A percentile compares a stretch with the other conserved stretches of the same genome.
Evolutionary conservation across 441 rosid genomes (phyloP).

Genomic region (Eutrema salsugineum): DNA sequence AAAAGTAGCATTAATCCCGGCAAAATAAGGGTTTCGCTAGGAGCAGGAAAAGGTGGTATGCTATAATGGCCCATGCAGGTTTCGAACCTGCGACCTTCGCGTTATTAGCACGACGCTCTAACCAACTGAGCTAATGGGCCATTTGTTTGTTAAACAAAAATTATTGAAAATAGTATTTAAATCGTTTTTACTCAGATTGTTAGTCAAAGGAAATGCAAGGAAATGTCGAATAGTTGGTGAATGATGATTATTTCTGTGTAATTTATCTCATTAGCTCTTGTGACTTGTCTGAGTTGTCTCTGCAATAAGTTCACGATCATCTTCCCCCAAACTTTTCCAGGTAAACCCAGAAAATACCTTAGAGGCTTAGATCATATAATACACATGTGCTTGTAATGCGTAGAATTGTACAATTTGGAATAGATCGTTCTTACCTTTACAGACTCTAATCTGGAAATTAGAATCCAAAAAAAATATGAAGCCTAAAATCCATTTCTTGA

Average conservation of each 20-base stretch:
- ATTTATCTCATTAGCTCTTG: not conserved
- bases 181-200: too few species aligned
- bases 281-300: not conserved
- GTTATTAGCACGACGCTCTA: conserved; percentile 89
- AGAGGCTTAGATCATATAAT: not conserved
- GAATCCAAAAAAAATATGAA: not conserved
- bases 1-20: too few species aligned
- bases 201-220: too few species aligned
- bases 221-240: too few species aligned
- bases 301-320: conserved; percentile 9
- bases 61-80: conserved; percentile 76
- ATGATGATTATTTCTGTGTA: too few species aligned
- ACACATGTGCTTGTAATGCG: not conserved
- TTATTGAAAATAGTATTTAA: too few species aligned
- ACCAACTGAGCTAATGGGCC: conserved; percentile 38
- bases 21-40: too few species aligned
- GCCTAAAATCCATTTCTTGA: not conserved
- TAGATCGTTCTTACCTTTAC: not conserved
- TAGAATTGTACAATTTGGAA: not conserved
- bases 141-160: too few species aligned
- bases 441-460: not conserved
- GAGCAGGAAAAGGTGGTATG: too few species aligned
- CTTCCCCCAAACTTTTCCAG: conserved; percentile 2
- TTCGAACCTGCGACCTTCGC: conserved; percentile 84
- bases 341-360: not conserved